Percentiles rank a stretch among this genome's conserved stretches.
Evolutionary conservation across 768 basidiomycete genomes (phyloP).

Genomic region (Stropharia rugosoannulata): DNA sequence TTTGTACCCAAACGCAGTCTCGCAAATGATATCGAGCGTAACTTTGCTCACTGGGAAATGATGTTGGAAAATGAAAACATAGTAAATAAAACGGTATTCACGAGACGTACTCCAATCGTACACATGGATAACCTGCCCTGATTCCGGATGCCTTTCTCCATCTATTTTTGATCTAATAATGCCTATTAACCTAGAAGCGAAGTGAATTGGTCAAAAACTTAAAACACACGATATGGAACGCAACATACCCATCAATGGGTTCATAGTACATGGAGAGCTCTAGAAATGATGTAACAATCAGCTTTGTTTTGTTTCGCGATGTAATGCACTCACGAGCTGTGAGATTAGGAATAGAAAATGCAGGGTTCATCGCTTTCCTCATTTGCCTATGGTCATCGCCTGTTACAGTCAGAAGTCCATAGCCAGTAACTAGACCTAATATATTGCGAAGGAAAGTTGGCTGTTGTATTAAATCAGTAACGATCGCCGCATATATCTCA

Average conservation of each 20-base stretch:
- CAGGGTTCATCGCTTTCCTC: constrained; percentile 51
- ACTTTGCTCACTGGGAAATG: constrained; percentile 42
- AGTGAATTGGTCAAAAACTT: not conserved
- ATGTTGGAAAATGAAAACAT: not conserved
- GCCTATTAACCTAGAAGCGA: constrained; percentile 26
- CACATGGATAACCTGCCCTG: constrained; percentile 27
- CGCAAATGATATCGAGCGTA: constrained; percentile 51
- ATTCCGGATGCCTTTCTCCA: constrained; percentile 7
- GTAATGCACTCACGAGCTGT: constrained; percentile 31
- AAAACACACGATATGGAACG: not conserved
- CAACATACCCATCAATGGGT: constrained; percentile 39
- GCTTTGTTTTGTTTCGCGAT: constrained; percentile 28
- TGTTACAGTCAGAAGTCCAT: constrained; percentile 47
- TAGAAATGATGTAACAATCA: constrained; percentile 42
- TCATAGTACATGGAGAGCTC: constrained; percentile 50
- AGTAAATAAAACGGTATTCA: not conserved
- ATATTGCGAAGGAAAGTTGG: constrained; percentile 42
- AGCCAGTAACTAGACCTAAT: constrained; percentile 40
- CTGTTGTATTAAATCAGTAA: constrained; percentile 18
- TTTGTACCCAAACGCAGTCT: constrained; percentile 46
- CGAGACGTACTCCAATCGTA: constrained; percentile 46
- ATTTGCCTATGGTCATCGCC: constrained; percentile 49
- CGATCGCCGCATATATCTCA: constrained; percentile 41
- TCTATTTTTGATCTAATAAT: constrained; percentile 32
- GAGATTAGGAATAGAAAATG: constrained; percentile 45